Base-by-base conservation (phyloP, 2,329 filamentous ascomycete genomes). In the Verticillium albo-atrum region DNA sequence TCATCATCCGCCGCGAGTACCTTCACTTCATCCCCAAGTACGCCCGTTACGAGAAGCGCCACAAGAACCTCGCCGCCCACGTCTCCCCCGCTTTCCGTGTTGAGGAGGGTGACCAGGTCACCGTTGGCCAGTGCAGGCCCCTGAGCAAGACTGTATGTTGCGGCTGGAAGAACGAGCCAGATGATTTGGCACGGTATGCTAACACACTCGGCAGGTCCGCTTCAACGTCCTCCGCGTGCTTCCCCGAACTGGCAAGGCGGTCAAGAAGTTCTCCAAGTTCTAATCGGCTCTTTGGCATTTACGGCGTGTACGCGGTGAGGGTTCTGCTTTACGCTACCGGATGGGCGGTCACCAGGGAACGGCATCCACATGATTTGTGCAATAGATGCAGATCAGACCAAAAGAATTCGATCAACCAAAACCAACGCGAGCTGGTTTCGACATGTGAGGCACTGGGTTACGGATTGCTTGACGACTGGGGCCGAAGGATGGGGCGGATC, bases 21-120 rank as follows among this genome's bases (percentile, higher is more conserved):
- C 92, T 99, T 66, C 95, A 99, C 87, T 99, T 91, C 85, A 90
- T 99, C 79, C 93, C 93, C 82, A 99, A 99, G 87, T 99, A 99
- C 89, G 87, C 91, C 79, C 91, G 95, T 89, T 99, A 99, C 83
- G 96, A 99, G 92, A 98, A 97, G 90, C 89, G 95, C 81, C 95
- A 99, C 91, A 97, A 97, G 90, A 99, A 99, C 89, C 87, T 99
- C 69, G 92, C 95, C 75, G 95, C 94, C 71, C 95, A 99, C 88
- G 94, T 98, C 75, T 97, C 93, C 68, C 95, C 95, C 74, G 94
- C 94, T 81, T 99, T 99, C 92, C 95, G 95, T 97, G 93, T 98
- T 74, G 91, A 96, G 86, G 94, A 98, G 79, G 96, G 95, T 88
- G 95, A 99, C 83, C 90, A 94, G 84, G 96, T 99, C 74, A 97